Conservation (phyloP, 768 basidiomycete genomes). For the Termitomyces sp. region DNA sequence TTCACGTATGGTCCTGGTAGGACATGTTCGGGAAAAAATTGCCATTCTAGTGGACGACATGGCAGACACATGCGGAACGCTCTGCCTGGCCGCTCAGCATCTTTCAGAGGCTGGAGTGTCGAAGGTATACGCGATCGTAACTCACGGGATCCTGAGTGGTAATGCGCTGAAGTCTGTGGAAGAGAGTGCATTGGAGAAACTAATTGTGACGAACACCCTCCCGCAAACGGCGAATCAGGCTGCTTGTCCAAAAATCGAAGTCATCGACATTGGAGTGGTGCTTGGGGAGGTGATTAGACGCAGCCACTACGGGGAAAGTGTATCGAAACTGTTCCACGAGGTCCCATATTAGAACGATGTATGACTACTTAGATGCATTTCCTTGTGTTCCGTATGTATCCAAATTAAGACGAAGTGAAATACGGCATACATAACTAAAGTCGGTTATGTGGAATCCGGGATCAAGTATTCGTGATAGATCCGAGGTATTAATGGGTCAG, state of each 20-base stretch:
- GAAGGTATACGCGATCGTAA: conserved; percentile 88
- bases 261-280: conserved; percentile 91
- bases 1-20: conserved; percentile 93
- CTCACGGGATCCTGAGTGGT: conserved; percentile 93
- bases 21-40: conserved; percentile 85
- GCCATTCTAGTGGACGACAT: conserved; percentile 98
- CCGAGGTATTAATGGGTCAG: conserved; percentile 16
- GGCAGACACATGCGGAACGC: conserved; percentile 95
- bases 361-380: background rate
- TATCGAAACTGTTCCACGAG: conserved; percentile 84
- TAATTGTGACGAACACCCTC: conserved; percentile 98
- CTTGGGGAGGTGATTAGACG: conserved; percentile 94
- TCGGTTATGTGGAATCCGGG: conserved; percentile 12
- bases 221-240: conserved; percentile 79
- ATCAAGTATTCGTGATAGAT: conserved; percentile 17
- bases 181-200: conserved; percentile 76
- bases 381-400: conserved; percentile 5
- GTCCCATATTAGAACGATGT: conserved; percentile 63
- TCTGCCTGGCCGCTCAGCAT: conserved; percentile 86
- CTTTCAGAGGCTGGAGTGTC: conserved; percentile 84
- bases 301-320: conserved; percentile 96
- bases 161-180: conserved; percentile 73
- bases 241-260: conserved; percentile 75
- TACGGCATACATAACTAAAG: background rate
- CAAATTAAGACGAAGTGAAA: conserved; percentile 9